Evolutionary conservation across 2,329 filamentous ascomycete genomes (phyloP), one percentile per base, ranked within the genome.

Genomic region (Aspergillus bombycis): DNA sequence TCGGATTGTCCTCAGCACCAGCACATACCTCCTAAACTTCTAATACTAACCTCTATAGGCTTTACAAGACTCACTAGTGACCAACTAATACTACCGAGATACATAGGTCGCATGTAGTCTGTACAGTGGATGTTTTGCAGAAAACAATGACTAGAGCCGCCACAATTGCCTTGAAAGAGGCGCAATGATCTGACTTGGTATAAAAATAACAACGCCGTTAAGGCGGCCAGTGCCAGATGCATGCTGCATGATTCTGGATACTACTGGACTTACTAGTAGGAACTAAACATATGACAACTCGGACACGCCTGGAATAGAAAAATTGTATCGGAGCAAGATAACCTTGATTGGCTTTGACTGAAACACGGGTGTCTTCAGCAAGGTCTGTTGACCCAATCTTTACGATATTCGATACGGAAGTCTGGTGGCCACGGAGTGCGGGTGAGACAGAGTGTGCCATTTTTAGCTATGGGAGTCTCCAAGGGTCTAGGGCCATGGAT

Each of bases 371-470:
- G 38, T 41, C 38, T 5, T n/a, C 38, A 41, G 38, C 38, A 32
- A 57, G 52, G 36, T 34, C 48, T 26, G 50, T 58, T 61, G 56
- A 62, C 43, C 48, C 56, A 26, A 19, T 38, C 30, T 55, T 38
- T 36, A 26, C 52, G 38, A 36, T 52, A 54, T 52, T 60, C 16
- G 52, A 60, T 34, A 58, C 32, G 53, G 50, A 45, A 41, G 53
- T 26, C 32, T 34, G 26, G 26, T 50, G 46, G 23, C 26, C 46
- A 50, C 1, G 46, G 48, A 52, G 53, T 36, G 54, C 48, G 60
- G 45, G 68, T 71, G 65, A 71, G 69, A 71, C 68, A 70, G 56
- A 41, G 46, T 66, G 60, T 66, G 65, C 68, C 67, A 69, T 67
- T 68, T 69, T 68, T 71, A 71, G 62, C 32, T 11, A 23, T 30